Percentiles rank a stretch among this genome's conserved stretches.
Conservation (phyloP, 345 rosid genomes). For the Lenwebbia sp. region DNA sequence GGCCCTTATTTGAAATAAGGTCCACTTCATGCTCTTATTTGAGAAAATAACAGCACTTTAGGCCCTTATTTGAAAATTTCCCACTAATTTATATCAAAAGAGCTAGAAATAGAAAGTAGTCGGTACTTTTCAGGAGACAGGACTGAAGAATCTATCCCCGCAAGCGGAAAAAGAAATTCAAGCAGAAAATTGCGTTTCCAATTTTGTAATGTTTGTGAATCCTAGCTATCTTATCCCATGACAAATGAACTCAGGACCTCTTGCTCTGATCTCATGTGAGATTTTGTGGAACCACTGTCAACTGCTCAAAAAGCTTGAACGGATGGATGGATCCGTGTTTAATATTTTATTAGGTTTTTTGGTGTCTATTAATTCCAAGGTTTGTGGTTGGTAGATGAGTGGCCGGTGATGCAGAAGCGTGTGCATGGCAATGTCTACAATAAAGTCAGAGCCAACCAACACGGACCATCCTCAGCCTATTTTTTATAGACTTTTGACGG, state of each 20-base stretch:
- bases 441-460: constrained; percentile 5
- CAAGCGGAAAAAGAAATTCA: neutral
- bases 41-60: no score
- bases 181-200: neutral
- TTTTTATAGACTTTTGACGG: neutral
- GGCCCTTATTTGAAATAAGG: no score
- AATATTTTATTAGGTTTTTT: no score
- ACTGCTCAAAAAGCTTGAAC: no score
- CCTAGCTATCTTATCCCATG: neutral
- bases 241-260: neutral
- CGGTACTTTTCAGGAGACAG: neutral
- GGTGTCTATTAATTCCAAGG: neutral
- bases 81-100: no score
- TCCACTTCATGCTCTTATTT: no score
- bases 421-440: neutral
- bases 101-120: neutral
- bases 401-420: neutral
- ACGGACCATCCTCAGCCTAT: neutral
- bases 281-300: no score
- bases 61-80: no score
- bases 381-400: neutral
- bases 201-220: neutral
- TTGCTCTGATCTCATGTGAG: no score
- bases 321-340: accelerated
- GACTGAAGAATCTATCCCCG: neutral